These are phyloP conservation scores for Rhodotorula sp. DNA, from an alignment of 1,284 basidiomycete genomes.

Conservation along the genomic window DNA sequence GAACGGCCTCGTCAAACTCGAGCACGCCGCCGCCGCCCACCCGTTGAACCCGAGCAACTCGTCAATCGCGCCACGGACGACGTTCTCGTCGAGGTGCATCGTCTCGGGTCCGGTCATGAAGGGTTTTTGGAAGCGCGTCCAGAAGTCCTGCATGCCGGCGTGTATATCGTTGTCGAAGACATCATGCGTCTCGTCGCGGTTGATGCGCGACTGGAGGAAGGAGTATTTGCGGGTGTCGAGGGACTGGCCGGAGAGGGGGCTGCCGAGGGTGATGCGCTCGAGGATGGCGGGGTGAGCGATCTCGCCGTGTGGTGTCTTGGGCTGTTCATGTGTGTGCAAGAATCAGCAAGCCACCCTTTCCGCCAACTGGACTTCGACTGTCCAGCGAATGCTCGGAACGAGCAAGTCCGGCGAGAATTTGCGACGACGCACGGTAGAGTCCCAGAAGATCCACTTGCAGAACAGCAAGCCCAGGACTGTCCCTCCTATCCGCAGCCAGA, in stretches of 20 bases:
- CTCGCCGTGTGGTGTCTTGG: constrained; percentile 43
- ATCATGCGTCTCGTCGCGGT: constrained; percentile 62
- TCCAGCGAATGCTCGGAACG: background rate
- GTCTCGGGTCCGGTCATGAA: constrained; percentile 65
- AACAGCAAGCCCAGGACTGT: constrained; percentile 22
- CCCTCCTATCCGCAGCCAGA: constrained; percentile 21
- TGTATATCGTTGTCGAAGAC: constrained; percentile 70
- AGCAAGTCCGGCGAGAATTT: background rate
- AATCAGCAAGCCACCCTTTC: background rate
- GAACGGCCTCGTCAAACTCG: constrained; percentile 83
- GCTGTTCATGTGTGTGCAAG: constrained; percentile 13
- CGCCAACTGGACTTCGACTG: background rate
- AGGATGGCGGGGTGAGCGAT: constrained; percentile 56
- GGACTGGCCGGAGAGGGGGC: constrained; percentile 59
- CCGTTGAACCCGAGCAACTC: constrained; percentile 86
- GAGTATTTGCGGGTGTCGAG: constrained; percentile 81
- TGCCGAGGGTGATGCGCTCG: constrained; percentile 74
- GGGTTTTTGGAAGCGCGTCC: constrained; percentile 84
- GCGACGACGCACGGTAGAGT: constrained; percentile 33
- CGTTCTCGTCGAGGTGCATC: constrained; percentile 79
- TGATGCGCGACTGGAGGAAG: constrained; percentile 73
- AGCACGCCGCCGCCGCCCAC: constrained; percentile 97
- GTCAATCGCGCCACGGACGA: constrained; percentile 79
- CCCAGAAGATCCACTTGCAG: constrained; percentile 39
- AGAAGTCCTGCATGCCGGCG: constrained; percentile 78